Conservation (phyloP, 192 early-diverging fungal species). For the Coemansia biformis region DNA sequence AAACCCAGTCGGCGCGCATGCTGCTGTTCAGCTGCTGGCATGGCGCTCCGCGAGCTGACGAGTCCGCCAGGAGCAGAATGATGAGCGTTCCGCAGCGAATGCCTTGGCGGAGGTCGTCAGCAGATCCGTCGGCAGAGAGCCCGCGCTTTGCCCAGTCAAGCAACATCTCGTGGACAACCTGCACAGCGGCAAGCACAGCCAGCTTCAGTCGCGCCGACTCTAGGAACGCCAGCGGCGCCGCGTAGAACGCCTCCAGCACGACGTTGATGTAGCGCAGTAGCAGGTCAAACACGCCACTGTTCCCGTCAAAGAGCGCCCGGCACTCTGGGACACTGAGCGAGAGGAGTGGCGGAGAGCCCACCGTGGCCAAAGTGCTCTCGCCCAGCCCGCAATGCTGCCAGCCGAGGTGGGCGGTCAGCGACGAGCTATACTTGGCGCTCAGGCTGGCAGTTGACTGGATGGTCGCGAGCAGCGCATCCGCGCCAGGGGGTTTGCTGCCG, state of each 20-base stretch:
- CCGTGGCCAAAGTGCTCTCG: background rate
- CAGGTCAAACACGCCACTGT: conserved; percentile 25
- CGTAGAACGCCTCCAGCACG: background rate
- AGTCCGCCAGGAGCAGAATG: conserved; percentile 14
- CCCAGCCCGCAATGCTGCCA: background rate
- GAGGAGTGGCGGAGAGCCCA: too few species aligned
- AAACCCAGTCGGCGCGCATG: conserved; percentile 23
- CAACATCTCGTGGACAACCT: conserved; percentile 12
- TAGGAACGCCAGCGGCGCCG: conserved; percentile 2
- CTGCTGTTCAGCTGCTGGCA: background rate
- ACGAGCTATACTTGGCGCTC: background rate
- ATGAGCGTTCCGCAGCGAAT: conserved; percentile 10
- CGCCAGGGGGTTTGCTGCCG: background rate
- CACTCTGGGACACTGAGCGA: conserved; percentile 8
- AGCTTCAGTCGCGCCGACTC: conserved; percentile 4
- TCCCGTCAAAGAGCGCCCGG: conserved; percentile 6
- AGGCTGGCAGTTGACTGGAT: background rate
- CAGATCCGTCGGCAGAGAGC: background rate
- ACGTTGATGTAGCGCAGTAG: conserved; percentile 14
- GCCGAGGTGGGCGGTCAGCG: background rate
- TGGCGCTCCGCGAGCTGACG: background rate
- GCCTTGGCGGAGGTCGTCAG: conserved; percentile 1
- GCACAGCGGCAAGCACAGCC: conserved; percentile 2
- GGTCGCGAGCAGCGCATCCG: background rate
- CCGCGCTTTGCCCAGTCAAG: conserved; percentile 7